Evolutionary conservation across 2,329 filamentous ascomycete species (phyloP).

Genomic region (Pseudocercospora musae): DNA sequence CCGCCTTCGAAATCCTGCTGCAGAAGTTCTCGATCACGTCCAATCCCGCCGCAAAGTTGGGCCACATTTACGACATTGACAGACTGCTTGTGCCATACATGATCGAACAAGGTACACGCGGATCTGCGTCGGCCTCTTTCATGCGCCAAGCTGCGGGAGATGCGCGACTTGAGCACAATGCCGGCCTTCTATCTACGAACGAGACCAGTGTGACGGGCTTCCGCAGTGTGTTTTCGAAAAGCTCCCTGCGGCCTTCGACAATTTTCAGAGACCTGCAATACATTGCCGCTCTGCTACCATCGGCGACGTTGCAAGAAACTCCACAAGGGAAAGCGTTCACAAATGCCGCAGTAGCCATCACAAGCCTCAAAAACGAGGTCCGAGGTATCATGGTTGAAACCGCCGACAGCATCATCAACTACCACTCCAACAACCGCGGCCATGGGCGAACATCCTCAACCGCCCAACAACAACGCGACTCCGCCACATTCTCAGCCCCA

Average conservation of each 20-base stretch:
- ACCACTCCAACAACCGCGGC: conserved; percentile 64
- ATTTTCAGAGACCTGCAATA: conserved; percentile 51
- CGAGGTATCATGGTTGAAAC: conserved; percentile 80
- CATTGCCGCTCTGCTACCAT: conserved; percentile 60
- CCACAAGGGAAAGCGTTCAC: conserved; percentile 73
- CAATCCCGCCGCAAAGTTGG: conserved; percentile 82
- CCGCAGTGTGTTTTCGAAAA: conserved; percentile 42
- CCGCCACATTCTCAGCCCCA: conserved; percentile 31
- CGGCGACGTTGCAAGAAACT: conserved; percentile 55
- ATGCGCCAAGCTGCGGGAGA: conserved; percentile 10
- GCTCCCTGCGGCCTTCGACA: conserved; percentile 44
- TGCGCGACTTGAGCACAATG: not conserved
- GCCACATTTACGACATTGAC: conserved; percentile 77
- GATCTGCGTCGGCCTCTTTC: conserved; percentile 5
- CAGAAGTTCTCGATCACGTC: conserved; percentile 85
- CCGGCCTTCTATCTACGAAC: not conserved
- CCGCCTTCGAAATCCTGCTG: conserved; percentile 74
- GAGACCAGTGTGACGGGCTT: conserved; percentile 26
- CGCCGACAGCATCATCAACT: conserved; percentile 64
- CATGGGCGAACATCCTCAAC: conserved; percentile 33
- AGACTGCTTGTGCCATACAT: conserved; percentile 51
- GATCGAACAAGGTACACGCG: conserved; percentile 8
- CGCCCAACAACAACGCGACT: conserved; percentile 35
- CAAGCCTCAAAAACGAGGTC: conserved; percentile 84
- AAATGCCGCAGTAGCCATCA: conserved; percentile 81